Base-by-base conservation (phyloP, 1,284 basidiomycete genomes). In the Microbotryum scabiosae region DNA sequence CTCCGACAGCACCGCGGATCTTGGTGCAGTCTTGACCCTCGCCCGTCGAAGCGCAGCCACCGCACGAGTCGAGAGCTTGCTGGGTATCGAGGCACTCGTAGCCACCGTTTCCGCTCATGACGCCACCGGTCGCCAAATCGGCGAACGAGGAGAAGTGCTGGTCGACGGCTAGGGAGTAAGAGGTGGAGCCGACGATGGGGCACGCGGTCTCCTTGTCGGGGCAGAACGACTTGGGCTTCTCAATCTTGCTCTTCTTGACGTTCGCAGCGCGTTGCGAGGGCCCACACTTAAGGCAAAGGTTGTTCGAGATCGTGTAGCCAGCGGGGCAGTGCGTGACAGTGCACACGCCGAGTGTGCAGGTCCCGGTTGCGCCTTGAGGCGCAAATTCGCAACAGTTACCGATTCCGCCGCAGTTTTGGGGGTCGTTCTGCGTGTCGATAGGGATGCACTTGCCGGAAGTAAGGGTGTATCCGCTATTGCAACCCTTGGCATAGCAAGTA, bases 21-120 rank as follows among this genome's bases (percentile, higher is more conserved):
- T 78, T 73, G 36, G 82, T 84, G 76, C 87, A 90, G 74, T 90
- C 85, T 70, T 82, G 76, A 36, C 87, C 87, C 56, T 79, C 73
- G 41, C 83, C 82, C 30, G 79, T 75, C 9, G 81, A 79, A 5
- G 81, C 75, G 72, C 87, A 90, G 48, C 88, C 88, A 70, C 87
- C 87, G 73, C 87, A 90, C 8, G 53, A 73, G 57, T 77, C 74
- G 60, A 78, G 70, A 54, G 77, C 75, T 36, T 70, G 70, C 18
- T 62, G 54, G 46, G 70, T 70, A 70, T 78, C 76, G 69, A 78
- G 64, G 68, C 77, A 78, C 66, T 77, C 76, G 72, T 73, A 77
- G 7, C 68, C 70, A 4, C 69, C 69, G 3, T 47, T 43, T 5
- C 66, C 63, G 2, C 59, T 57, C 59, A 65, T 61, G 54, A 65